phyloP scores from a whole-genome alignment of 495 filamentous ascomycete genomes.

The Aspergillus incahuasiensis region DNA sequence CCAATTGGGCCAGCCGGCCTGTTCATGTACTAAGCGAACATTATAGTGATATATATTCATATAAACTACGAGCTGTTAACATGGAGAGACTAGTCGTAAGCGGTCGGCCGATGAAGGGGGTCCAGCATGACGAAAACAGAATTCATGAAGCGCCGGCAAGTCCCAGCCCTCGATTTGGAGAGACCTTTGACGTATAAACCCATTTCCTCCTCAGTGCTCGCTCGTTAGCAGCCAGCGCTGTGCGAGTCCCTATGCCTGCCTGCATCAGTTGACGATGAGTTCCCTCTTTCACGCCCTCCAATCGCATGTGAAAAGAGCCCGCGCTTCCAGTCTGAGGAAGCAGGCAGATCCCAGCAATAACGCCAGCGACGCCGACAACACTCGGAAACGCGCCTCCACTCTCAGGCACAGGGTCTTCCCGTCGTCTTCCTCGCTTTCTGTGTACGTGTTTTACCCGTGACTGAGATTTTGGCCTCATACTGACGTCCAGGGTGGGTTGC shows the following conservation, averaged over 20 bases:
- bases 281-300: conserved; percentile 30
- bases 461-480: not conserved
- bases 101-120: not conserved
- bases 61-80: not conserved
- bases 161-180: not conserved
- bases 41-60: not conserved
- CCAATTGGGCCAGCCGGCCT: too few relatives aligned
- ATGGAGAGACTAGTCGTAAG: not conserved
- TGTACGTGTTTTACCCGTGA: conserved; percentile 3
- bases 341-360: conserved; percentile 16
- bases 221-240: conserved; percentile 23
- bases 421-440: conserved; percentile 23
- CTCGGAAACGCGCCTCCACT: conserved; percentile 11
- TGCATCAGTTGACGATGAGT: conserved; percentile 31
- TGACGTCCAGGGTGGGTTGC: not conserved
- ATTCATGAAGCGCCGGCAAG: conserved; percentile 10
- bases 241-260: conserved; percentile 22
- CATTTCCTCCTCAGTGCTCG: not conserved
- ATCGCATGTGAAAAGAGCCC: conserved; percentile 31
- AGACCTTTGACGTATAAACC: not conserved
- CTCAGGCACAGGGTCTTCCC: conserved; percentile 18
- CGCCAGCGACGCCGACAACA: not conserved
- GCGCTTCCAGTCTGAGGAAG: conserved; percentile 30
- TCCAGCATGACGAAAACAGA: conserved; percentile 7
- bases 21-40: not conserved